phyloP scores from a whole-genome alignment of 1,139 yeast species.

The Nakaseomyces nivariensis region DNA sequence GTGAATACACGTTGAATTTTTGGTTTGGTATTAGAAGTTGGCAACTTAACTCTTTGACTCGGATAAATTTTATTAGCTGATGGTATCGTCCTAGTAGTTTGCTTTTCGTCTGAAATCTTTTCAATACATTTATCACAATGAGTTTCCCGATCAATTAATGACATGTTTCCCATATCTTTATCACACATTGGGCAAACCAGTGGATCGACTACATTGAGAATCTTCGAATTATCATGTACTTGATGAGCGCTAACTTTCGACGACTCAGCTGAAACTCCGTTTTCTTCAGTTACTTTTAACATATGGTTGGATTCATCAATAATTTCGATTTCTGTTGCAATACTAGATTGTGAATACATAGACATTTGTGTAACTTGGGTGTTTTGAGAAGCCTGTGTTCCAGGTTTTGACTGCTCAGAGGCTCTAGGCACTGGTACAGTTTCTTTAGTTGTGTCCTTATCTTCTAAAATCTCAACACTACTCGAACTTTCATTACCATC shows the following conservation, averaged over 20 bases:
- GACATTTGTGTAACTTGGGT: background rate
- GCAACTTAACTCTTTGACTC: background rate
- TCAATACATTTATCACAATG: conserved; percentile 51
- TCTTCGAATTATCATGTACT: conserved; percentile 7
- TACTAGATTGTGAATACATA: background rate
- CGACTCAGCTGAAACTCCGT: background rate
- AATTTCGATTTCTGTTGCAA: too few species aligned
- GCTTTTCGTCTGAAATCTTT: background rate
- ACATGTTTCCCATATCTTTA: conserved; percentile 30
- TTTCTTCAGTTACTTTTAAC: background rate
- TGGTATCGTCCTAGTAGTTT: too few species aligned
- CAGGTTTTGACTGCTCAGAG: background rate
- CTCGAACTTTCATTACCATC: background rate
- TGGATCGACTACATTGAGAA: conserved; percentile 7
- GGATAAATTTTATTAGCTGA: too few species aligned
- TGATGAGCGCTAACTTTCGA: background rate
- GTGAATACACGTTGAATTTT: conserved; percentile 2
- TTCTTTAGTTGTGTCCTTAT: background rate
- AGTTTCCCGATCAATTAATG: conserved; percentile 37
- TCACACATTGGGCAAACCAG: conserved; percentile 44
- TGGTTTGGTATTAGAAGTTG: background rate
- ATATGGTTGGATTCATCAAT: too few species aligned
- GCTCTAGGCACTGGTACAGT: background rate
- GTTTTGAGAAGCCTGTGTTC: background rate
- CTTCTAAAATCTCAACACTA: background rate